A percentile compares a stretch with the other conserved stretches of the same genome.
phyloP scores from a whole-genome alignment of 2,329 filamentous ascomycete species.

The Penicillium sp. region DNA sequence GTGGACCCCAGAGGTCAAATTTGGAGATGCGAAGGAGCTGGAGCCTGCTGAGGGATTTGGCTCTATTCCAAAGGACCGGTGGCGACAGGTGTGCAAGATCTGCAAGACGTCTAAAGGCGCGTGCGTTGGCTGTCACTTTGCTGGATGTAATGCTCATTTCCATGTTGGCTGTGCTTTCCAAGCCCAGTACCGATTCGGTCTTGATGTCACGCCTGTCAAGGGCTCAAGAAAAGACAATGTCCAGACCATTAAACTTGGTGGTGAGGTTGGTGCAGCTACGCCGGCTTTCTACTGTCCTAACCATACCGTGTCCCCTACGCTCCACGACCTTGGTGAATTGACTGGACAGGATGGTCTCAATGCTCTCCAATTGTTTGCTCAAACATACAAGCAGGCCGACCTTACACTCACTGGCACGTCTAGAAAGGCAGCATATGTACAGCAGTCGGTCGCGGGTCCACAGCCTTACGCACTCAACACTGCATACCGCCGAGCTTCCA shows the following conservation, averaged over 20 bases:
- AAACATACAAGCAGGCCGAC: constrained; percentile 93
- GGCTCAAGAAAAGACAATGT: constrained; percentile 79
- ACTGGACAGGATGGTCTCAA: constrained; percentile 71
- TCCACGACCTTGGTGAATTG: constrained; percentile 77
- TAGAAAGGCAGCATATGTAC: constrained; percentile 76
- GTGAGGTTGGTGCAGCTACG: constrained; percentile 79
- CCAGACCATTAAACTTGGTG: constrained; percentile 75
- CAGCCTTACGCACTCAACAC: constrained; percentile 29
- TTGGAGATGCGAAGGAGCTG: constrained; percentile 77
- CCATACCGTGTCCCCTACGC: constrained; percentile 69
- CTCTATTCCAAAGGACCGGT: constrained; percentile 70
- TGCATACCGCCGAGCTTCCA: constrained; percentile 58
- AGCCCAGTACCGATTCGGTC: constrained; percentile 78
- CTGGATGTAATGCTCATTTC: constrained; percentile 55
- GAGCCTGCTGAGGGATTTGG: constrained; percentile 89
- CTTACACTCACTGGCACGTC: constrained; percentile 86
- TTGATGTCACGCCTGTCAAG: constrained; percentile 88
- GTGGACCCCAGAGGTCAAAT: constrained; percentile 90
- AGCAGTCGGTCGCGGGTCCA: constrained; percentile 39
- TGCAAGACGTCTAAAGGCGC: constrained; percentile 76
- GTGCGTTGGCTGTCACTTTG: constrained; percentile 75
- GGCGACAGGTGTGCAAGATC: constrained; percentile 76
- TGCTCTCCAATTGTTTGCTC: constrained; percentile 81
- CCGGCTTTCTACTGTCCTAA: constrained; percentile 90
- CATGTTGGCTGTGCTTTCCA: constrained; percentile 91